phyloP scores from a whole-genome alignment of 495 filamentous ascomycete species.

The Penicillium fimorum region DNA sequence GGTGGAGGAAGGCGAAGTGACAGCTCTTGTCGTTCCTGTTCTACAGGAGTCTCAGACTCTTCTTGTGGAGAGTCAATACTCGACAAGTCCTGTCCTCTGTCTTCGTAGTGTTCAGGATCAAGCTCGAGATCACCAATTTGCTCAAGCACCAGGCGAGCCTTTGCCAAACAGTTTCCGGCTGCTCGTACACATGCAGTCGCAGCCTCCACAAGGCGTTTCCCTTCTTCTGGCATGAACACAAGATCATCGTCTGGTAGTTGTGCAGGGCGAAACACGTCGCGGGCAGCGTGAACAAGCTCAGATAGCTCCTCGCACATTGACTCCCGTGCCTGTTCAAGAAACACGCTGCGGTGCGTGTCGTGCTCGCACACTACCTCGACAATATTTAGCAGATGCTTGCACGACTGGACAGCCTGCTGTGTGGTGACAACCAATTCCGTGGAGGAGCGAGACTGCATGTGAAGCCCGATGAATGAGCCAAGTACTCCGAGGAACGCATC shows the following conservation, averaged over 20 bases:
- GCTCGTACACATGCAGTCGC: conserved; percentile 88
- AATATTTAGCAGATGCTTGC: conserved; percentile 70
- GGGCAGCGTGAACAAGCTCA: conserved; percentile 74
- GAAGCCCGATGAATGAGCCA: conserved; percentile 87
- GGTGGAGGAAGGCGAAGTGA: conserved; percentile 41
- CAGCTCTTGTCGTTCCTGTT: conserved; percentile 28
- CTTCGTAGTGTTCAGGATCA: conserved; percentile 55
- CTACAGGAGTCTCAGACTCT: conserved; percentile 19
- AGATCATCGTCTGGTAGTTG: conserved; percentile 64
- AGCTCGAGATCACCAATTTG: conserved; percentile 93
- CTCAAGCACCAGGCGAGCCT: conserved; percentile 82
- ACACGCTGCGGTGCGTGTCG: conserved; percentile 61
- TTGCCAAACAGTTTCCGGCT: conserved; percentile 85
- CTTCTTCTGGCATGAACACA: conserved; percentile 77
- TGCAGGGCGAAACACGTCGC: conserved; percentile 67
- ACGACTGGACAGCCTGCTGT: conserved; percentile 77
- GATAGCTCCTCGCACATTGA: conserved; percentile 78
- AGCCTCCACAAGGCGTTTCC: conserved; percentile 70
- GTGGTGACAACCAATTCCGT: conserved; percentile 74
- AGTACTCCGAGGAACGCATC: conserved; percentile 86
- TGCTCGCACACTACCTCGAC: conserved; percentile 83
- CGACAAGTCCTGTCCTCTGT: conserved; percentile 12
- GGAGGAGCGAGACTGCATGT: conserved; percentile 84
- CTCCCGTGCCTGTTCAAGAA: conserved; percentile 66
- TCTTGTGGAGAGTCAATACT: conserved; percentile 11